Percentiles rank a stretch among this genome's conserved stretches.
Evolutionary conservation across 73 alveolate genomes (phyloP).

Genomic region (Paramecium octaurelia): DNA sequence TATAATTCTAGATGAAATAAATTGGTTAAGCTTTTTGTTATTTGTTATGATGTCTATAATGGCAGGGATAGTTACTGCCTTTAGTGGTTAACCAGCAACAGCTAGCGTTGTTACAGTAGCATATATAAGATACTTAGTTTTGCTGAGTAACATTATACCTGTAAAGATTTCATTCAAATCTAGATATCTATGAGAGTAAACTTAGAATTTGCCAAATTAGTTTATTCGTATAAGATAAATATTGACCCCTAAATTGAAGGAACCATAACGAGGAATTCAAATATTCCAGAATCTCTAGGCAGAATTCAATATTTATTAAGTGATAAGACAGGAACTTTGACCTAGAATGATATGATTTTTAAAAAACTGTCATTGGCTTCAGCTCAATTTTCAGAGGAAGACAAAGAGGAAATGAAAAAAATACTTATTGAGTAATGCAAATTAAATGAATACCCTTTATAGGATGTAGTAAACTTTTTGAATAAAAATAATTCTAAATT

Average conservation of each 20-base stretch:
- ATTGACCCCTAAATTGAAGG: constrained; percentile 81
- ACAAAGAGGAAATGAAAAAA: constrained; percentile 67
- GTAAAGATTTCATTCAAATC: neutral
- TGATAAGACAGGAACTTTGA: constrained; percentile 98
- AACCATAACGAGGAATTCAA: constrained; percentile 92
- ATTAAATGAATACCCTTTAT: constrained; percentile 62
- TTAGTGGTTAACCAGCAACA: constrained; percentile 70
- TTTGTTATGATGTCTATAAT: constrained; percentile 73
- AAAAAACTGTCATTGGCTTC: constrained; percentile 84
- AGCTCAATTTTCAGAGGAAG: constrained; percentile 74
- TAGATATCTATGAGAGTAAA: constrained; percentile 90
- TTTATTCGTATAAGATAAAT: constrained; percentile 76
- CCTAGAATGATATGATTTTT: constrained; percentile 95
- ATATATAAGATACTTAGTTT: constrained; percentile 79
- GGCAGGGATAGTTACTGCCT: constrained; percentile 67
- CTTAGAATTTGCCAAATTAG: constrained; percentile 90
- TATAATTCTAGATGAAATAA: constrained; percentile 78
- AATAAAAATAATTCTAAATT: constrained; percentile 33
- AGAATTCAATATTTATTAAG: constrained; percentile 87
- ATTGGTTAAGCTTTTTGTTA: constrained; percentile 67
- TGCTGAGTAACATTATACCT: constrained; percentile 91
- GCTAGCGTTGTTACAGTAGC: constrained; percentile 63
- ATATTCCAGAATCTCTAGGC: constrained; percentile 97
- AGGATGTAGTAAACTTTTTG: constrained; percentile 68
- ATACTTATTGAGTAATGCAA: constrained; percentile 67